Evolutionary conservation across 2,329 filamentous ascomycete species (phyloP).

Genomic region (Fusarium sp.): DNA sequence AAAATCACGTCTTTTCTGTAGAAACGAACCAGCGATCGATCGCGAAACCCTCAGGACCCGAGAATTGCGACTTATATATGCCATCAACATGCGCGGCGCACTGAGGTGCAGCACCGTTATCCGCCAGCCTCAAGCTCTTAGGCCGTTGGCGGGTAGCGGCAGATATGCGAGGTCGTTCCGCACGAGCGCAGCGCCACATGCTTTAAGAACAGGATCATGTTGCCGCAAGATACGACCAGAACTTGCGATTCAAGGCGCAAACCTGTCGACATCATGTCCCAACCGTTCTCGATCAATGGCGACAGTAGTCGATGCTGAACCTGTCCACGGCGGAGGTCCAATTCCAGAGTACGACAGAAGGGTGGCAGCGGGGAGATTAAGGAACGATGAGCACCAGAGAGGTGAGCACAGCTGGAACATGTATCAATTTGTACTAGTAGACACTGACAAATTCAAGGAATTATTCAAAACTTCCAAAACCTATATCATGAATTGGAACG

Average conservation of each 20-base stretch:
- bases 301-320: constrained; percentile 44
- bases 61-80: constrained; percentile 8
- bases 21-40: constrained; percentile 23
- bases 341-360: constrained; percentile 89
- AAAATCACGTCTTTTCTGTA: constrained; percentile 3
- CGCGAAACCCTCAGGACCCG: background rate
- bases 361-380: constrained; percentile 77
- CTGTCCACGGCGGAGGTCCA: constrained; percentile 69
- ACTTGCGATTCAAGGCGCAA: constrained; percentile 2
- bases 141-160: constrained; percentile 27
- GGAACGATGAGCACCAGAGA: constrained; percentile 92
- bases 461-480: constrained; percentile 89
- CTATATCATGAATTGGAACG: constrained; percentile 83
- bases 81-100: constrained; percentile 37
- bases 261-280: constrained; percentile 18
- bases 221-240: constrained; percentile 13
- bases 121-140: constrained; percentile 27
- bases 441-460: constrained; percentile 64
- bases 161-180: constrained; percentile 40
- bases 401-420: constrained; percentile 59
- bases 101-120: constrained; percentile 35
- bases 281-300: constrained; percentile 45
- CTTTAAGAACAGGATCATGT: constrained; percentile 10
- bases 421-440: background rate
- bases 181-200: constrained; percentile 36